Conservation (phyloP, 2,329 filamentous ascomycete genomes). For the Hypoxylon sp. region DNA sequence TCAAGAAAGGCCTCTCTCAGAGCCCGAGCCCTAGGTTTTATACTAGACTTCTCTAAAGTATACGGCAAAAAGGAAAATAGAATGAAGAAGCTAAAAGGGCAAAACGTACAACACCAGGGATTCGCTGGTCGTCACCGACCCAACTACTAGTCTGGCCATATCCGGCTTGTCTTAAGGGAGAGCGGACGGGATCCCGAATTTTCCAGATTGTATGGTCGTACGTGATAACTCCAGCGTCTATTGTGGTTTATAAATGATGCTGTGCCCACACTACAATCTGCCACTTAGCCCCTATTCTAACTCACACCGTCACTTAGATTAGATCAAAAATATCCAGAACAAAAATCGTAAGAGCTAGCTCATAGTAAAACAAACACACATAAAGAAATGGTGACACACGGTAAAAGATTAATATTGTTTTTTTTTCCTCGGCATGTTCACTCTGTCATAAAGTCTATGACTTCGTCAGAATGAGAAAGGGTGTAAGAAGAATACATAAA, state of each 20-base stretch:
- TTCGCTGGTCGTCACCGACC: conserved; percentile 12
- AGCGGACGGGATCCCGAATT: conserved; percentile 3
- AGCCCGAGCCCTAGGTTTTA: too few species aligned
- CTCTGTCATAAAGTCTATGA: neutral
- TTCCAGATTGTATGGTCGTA: conserved; percentile 1
- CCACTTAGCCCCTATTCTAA: neutral
- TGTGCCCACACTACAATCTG: neutral
- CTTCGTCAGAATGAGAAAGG: neutral
- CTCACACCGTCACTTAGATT: neutral
- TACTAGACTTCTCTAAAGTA: neutral
- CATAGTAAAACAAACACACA: neutral
- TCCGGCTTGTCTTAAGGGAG: conserved; percentile 6
- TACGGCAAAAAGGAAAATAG: neutral
- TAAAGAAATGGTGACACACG: neutral
- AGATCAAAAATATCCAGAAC: neutral
- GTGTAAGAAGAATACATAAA: neutral
- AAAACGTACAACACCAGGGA: conserved; percentile 15
- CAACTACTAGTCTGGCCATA: conserved; percentile 5
- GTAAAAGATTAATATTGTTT: neutral
- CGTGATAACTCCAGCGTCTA: neutral
- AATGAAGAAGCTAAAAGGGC: neutral
- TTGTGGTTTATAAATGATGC: neutral
- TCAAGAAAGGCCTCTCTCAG: too few species aligned
- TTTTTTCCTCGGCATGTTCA: neutral
- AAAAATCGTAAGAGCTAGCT: neutral